Percentiles rank a stretch among this genome's conserved stretches.
Conservation (phyloP, 805 yeast genomes). For the Sporopachydermia quercuum region DNA sequence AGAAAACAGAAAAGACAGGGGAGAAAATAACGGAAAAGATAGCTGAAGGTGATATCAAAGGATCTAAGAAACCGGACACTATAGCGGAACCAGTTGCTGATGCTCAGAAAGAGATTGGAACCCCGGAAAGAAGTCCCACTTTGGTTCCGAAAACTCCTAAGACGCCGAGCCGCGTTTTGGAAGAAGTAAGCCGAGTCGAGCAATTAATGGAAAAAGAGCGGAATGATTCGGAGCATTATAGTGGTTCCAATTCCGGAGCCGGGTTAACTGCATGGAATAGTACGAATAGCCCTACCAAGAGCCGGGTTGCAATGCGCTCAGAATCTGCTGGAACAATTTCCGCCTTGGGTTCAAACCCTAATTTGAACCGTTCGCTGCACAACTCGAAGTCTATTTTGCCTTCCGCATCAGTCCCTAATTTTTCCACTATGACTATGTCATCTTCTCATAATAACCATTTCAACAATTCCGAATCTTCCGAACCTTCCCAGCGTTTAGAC, state of each 20-base stretch:
- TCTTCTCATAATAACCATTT: no score
- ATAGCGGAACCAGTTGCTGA: neutral
- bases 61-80: constrained; percentile 6
- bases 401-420: no score
- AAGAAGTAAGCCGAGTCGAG: neutral
- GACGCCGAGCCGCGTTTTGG: constrained; percentile 1
- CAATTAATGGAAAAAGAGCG: neutral
- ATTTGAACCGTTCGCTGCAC: no score
- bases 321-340: neutral
- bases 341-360: neutral
- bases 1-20: constrained; percentile 12
- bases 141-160: neutral
- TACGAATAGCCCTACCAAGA: neutral
- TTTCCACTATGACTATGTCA: no score
- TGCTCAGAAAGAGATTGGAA: neutral
- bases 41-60: constrained; percentile 4
- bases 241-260: no score
- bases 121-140: neutral
- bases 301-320: neutral
- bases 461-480: no score
- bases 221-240: no score
- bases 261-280: no score
- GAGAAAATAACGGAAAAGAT: constrained; percentile 11
- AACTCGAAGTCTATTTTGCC: no score
- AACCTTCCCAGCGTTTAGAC: no score